Base-by-base conservation (phyloP, 1,139 yeast genomes). In the Ashbya aceris region DNA sequence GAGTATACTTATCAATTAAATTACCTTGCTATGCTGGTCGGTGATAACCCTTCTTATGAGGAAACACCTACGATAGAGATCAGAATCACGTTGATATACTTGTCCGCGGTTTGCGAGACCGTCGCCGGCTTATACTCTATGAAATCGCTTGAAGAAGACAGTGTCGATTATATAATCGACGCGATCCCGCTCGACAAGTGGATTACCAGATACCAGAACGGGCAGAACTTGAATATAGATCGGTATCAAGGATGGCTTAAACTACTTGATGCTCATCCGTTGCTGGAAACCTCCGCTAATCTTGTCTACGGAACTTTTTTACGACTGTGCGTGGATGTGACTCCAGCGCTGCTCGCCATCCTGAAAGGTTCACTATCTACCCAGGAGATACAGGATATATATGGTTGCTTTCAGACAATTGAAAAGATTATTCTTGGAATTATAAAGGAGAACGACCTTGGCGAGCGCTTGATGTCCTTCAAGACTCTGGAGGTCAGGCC, bases 201-300 rank as follows among this genome's bases (percentile, higher is more conserved):
- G 31, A 30, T 20, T 34, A 7, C 27, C 40, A 27, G 35, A 11
- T 35, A 6, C 32, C 37, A 9, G 30, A 39, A 12, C 30, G 33
- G 10, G 17, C 33, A 28, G 17, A 27, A 26, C 8, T n/a, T n/a
- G 29, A 30, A 27, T n/a, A 10, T 23, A 23, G 27, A 35, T n/a
- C 17, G 9, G 17, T 30, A 39, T 32, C 9, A 30, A 26, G 12
- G 8, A 13, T 36, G 7, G 27, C 33, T 32, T 35, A 34, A 17
- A 17, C 28, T 17, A 36, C 39, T 38, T 36, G 45, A 4, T 10
- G 29, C 33, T 33, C 38, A 27, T 28, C 38, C 33, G 28, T 36
- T 29, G 43, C 40, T 30, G 33, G 39, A 23, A 32, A 40, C 10
- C 33, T 33, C 32, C 36, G 38, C 42, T 11, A 34, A 34, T 23